Evolutionary conservation across 1,284 basidiomycete genomes (phyloP).

Genomic region (Cerioporus squamosus): DNA sequence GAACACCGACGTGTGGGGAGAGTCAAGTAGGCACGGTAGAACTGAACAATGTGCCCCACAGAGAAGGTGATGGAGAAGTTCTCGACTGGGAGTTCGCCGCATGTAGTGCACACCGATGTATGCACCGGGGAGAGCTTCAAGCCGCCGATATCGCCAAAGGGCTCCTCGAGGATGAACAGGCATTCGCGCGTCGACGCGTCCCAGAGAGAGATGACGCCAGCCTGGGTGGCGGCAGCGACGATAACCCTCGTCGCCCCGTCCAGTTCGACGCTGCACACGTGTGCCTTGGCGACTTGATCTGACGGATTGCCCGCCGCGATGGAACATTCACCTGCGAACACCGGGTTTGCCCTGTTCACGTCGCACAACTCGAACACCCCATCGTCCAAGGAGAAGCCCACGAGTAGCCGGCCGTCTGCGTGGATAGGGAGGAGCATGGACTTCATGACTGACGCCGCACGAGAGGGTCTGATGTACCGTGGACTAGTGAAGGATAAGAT

Average conservation of each 20-base stretch:
- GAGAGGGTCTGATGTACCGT: conserved; percentile 50
- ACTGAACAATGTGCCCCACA: conserved; percentile 58
- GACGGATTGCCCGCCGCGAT: conserved; percentile 60
- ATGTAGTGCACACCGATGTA: conserved; percentile 66
- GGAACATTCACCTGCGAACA: conserved; percentile 46
- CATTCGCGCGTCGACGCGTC: conserved; percentile 63
- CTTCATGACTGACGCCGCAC: conserved; percentile 48
- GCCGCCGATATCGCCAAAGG: conserved; percentile 55
- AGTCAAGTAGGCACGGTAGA: conserved; percentile 63
- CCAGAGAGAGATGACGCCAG: conserved; percentile 75
- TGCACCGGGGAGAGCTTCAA: conserved; percentile 56
- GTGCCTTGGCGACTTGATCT: conserved; percentile 56
- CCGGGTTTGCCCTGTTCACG: conserved; percentile 43
- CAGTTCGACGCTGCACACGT: conserved; percentile 56
- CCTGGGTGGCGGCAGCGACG: conserved; percentile 64
- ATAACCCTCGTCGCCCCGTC: conserved; percentile 54
- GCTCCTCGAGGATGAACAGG: conserved; percentile 61
- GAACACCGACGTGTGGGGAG: conserved; percentile 67
- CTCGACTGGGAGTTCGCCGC: conserved; percentile 68
- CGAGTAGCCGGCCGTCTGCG: conserved; percentile 49
- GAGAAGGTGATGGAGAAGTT: conserved; percentile 67
- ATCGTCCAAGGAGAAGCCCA: conserved; percentile 64
- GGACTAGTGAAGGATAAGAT: conserved; percentile 41
- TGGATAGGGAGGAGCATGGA: conserved; percentile 51
- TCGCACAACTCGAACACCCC: conserved; percentile 67